Conservation (phyloP, 805 yeast species). For the Barnettozyma siamensis region DNA sequence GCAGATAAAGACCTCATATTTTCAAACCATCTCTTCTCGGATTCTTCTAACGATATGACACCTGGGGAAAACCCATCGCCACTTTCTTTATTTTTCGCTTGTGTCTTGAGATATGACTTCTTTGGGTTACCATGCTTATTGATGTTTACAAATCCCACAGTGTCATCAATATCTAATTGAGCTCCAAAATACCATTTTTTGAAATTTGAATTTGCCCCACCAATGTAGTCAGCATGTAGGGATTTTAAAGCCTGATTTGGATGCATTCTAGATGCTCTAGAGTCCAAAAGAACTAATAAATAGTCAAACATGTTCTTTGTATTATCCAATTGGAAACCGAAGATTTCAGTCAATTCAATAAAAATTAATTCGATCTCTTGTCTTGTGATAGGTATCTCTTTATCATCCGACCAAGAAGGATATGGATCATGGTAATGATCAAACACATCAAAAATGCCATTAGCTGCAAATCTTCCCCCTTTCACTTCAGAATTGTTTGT, state of each 20-base stretch:
- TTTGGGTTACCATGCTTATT: constrained; percentile 24
- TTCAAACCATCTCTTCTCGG: constrained; percentile 45
- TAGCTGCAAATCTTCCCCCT: constrained; percentile 35
- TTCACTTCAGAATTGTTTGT: constrained; percentile 21
- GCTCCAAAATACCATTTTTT: constrained; percentile 77
- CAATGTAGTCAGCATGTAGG: constrained; percentile 69
- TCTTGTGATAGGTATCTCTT: constrained; percentile 41
- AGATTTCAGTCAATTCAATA: constrained; percentile 43
- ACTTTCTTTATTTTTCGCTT: background rate
- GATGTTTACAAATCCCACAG: constrained; percentile 32
- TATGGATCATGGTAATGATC: constrained; percentile 42
- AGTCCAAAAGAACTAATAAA: constrained; percentile 55
- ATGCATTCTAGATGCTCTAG: constrained; percentile 61
- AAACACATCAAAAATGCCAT: constrained; percentile 37
- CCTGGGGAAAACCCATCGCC: background rate
- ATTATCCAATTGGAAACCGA: constrained; percentile 67
- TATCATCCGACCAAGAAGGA: constrained; percentile 44
- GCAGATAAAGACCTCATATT: constrained; percentile 47
- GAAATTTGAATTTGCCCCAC: constrained; percentile 64
- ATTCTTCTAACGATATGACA: constrained; percentile 30
- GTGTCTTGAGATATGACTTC: constrained; percentile 7
- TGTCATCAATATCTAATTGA: constrained; percentile 55
- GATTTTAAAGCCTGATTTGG: constrained; percentile 50
- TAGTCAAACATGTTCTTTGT: constrained; percentile 64
- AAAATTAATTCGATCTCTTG: constrained; percentile 54